Evolutionary conservation across 202 grass and related monocot species (phyloP), one percentile per base, ranked within the genome.

Genomic region (Schoenoplectus tabernaemontani): DNA sequence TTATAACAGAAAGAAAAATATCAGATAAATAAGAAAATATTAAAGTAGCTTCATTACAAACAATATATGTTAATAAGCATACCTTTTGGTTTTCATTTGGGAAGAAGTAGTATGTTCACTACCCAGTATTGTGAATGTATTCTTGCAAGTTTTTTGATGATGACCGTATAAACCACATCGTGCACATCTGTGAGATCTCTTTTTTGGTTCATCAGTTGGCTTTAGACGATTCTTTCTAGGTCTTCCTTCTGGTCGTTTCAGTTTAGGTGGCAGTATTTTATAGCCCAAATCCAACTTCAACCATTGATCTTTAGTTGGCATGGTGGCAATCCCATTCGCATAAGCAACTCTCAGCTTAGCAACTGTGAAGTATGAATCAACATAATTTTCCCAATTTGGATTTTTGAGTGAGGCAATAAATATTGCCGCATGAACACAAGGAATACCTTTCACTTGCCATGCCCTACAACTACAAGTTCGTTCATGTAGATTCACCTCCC

Each of bases 381-480:
- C 66, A 72, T 72, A 72, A 10, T 5, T 19, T 23, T 71, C 37
- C 66, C 66, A 71, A 17, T 0, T 71, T 44, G 66, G 1, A 46
- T 46, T 46, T 42, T 16, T 71, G 5, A 71, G 3, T 61, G 59
- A 61, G 9, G 26, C 9, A 61, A 85, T 85, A 39, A 80, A 80
- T 8, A 61, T 23, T 2, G 67, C 15, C 7, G 13, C 60, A 80
- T 85, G 62, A 1, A 34, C 41, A 50, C 34, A 85, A 6, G 76
- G 64, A 12, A 47, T 2, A 20, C 77, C 50, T 22, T 22, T 64
- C 5, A 85, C 53, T 19, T 85, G 39, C 38, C 56, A 75, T 17
- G 56, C 24, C 9, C 23, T 54, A 10, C 63, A 80, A 3, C n/a
- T 34, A 20, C 75, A 71, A 3, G 7, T 79, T 10, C 0, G 63